Percentiles rank a stretch among this genome's conserved stretches.
These are phyloP conservation scores for Salix udensis DNA, from an alignment of 345 rosid species.

Conservation along the genomic window DNA sequence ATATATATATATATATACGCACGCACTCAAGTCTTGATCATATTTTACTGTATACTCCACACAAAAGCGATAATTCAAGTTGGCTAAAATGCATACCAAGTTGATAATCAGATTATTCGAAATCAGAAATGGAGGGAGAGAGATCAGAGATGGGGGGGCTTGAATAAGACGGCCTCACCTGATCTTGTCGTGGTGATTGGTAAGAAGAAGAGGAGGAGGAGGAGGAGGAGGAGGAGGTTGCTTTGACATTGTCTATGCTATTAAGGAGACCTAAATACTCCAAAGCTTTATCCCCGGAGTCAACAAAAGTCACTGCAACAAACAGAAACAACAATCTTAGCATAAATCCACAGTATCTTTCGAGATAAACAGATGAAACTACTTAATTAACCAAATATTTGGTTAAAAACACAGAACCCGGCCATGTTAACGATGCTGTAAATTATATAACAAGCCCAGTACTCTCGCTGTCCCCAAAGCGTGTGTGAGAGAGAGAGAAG, in stretches of 20 bases:
- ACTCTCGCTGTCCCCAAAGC: background rate
- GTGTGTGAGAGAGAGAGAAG: background rate
- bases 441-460: background rate
- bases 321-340: background rate
- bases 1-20: background rate
- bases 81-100: background rate
- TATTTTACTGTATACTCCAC: background rate
- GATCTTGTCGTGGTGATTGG: slow-evolving; percentile 18
- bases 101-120: background rate
- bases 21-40: background rate
- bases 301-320: slow-evolving; percentile 50
- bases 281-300: slow-evolving; percentile 56
- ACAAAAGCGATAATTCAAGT: background rate
- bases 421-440: background rate
- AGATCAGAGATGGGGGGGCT: background rate
- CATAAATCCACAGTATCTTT: background rate
- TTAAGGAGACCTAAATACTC: slow-evolving; percentile 47
- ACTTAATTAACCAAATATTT: background rate
- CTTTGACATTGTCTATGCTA: slow-evolving; percentile 4
- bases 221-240: background rate
- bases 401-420: background rate
- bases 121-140: background rate
- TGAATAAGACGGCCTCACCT: slow-evolving; percentile 13
- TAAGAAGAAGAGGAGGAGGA: slow-evolving; percentile 15
- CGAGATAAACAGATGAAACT: background rate